Base-by-base conservation (phyloP, 108 stramenopile genomes). In the Nitzschia sp. region DNA sequence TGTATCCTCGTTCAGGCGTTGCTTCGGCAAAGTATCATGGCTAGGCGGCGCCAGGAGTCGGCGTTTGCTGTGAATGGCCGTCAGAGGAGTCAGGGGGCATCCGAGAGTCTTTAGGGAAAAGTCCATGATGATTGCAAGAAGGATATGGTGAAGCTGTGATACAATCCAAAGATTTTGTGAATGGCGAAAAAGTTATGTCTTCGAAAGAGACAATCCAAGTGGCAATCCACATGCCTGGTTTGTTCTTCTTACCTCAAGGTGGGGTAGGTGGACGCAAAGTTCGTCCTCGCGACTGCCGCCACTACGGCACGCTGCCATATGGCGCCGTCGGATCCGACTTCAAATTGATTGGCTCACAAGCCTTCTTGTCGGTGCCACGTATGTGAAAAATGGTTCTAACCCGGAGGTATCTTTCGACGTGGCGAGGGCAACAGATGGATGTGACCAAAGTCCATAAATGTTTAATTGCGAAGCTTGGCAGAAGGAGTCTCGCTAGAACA, bases 51-150 rank as follows among this genome's bases (percentile, higher is more conserved):
- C 49, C 17, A 51, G 21, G 4, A 5, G 13, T 51, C 49, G 49
- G 11, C 56, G 56, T 28, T 57, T 57, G 27, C 56, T 28, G 3
- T 15, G 8, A 4, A 57, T 29, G 27, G 27, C 6, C 15, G 31
- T 9, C 15, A 28, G 15, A 29, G 56, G 13, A 24, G 26, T 8
- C 26, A 57, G 23, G 27, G 56, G 6, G 56, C 3, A 57, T 25
- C 26, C 56, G 21, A 57, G 11, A 29, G 56, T 57, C 56, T 24
- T 29, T 25, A 57, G 56, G 9, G 56, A 18, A 57, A 57, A 57
- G 56, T 57, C 56, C 56, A 57, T 57, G 11, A 6, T 57, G 23
- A n/a, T 53, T 53, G 38, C 13, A 42, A 13, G 38, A 42, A 9
- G 38, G 38, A 13, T 42, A 42, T 42, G 6, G 13, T 42, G 38